Conservation (phyloP, 805 yeast species). For the Lipomyces orientalis region DNA sequence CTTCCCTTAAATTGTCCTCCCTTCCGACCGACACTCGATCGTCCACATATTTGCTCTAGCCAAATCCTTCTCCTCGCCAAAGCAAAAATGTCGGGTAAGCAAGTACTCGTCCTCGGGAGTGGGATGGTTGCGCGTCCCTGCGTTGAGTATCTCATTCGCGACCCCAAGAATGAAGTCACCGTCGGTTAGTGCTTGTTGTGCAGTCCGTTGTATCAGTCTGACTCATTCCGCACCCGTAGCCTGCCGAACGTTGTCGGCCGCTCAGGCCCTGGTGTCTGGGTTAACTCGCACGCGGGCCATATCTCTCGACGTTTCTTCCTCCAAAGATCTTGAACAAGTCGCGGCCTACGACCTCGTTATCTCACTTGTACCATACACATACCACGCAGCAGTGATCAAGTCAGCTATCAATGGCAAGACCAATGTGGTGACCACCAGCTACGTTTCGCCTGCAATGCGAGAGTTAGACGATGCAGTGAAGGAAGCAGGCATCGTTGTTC, state of each 20-base stretch:
- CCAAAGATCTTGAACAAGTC: conserved; percentile 76
- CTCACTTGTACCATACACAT: conserved; percentile 90
- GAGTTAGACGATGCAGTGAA: conserved; percentile 44
- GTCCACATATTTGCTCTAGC: neutral
- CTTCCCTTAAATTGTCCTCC: neutral
- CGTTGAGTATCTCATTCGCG: conserved; percentile 80
- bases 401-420: conserved; percentile 88
- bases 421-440: conserved; percentile 86
- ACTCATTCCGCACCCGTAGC: conserved; percentile 50
- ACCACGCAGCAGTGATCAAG: conserved; percentile 90
- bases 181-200: conserved; percentile 52
- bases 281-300: conserved; percentile 70
- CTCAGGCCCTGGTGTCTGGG: conserved; percentile 80
- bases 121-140: conserved; percentile 99
- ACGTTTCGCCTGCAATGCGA: conserved; percentile 60
- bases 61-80: neutral
- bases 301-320: conserved; percentile 85
- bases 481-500: conserved; percentile 93
- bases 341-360: conserved; percentile 81
- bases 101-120: conserved; percentile 46
- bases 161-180: conserved; percentile 81
- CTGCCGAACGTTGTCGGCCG: conserved; percentile 87
- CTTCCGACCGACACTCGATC: neutral
- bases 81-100: neutral
- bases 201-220: neutral